Base-by-base conservation (phyloP, 257 asterid species). In the Solanum rostratum region DNA sequence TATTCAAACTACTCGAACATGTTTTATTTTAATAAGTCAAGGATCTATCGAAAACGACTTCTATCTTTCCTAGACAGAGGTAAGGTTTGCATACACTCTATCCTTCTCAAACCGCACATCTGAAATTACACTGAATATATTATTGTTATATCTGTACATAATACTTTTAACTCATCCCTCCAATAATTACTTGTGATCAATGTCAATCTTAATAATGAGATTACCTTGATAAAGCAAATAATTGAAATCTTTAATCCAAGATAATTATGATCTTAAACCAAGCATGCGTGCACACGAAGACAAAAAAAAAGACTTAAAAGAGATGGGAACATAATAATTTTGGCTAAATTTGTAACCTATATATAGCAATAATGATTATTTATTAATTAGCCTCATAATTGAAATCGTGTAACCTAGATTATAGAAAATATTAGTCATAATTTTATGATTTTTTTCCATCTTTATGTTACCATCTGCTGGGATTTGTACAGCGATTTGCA, bases 221-320 rank as follows among this genome's bases (percentile, higher is more conserved):
- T 84, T 66, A 22, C 82, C 57, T 76, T 20, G 83, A 30, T 18
- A 22, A 79, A 53, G 43, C 39, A 43, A 53, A 29, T 83, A 55
- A 29, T 49, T 76, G 62, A 76, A 50, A 20, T 76, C 82, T 76
- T 68, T 83, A 53, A 54, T 83, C 82, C 27, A 53, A 29, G 82
- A 49, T 80, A 15, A 80, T 84, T 81, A 87, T 85, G 86, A 78
- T 85, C 27, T 66, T 62, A 20, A 73, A 65, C 84, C 84, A 16
- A 80, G 89, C 89, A 76, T 85, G 88, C 88, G 74, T 59, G 66
- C 82, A 74, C 46, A 27, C 24, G n/a, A 7, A 76, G 22, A 39
- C 80, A 73, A 86, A 68, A 33, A 68, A 33, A 62, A 65, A 79
- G 87, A 54, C 70, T 15, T 24, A 9, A 3, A 13, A 14, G 45